Percentiles rank a stretch among this genome's conserved stretches.
Evolutionary conservation across 805 yeast genomes (phyloP).

Genomic region (Ogataea chonburiensis): DNA sequence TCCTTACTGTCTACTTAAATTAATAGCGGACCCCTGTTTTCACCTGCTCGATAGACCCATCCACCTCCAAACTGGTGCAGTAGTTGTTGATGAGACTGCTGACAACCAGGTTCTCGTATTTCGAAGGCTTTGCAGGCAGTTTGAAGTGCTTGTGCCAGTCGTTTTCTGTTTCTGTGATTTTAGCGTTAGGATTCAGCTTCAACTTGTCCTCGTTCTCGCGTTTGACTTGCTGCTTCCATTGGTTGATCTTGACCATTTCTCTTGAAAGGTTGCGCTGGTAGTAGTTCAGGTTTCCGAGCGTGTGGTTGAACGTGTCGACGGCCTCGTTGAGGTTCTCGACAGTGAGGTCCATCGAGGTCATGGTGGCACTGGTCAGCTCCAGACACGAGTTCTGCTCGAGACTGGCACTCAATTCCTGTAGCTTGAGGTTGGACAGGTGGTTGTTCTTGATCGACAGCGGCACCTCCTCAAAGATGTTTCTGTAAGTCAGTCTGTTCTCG

Average conservation of each 20-base stretch:
- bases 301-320: conserved; percentile 73
- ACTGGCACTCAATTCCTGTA: conserved; percentile 26
- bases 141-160: conserved; percentile 62
- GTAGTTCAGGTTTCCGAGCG: conserved; percentile 76
- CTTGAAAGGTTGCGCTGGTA: conserved; percentile 74
- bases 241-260: conserved; percentile 65
- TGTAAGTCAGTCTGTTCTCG: conserved; percentile 57
- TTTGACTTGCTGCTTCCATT: conserved; percentile 71
- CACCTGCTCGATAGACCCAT: conserved; percentile 63
- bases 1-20: conserved; percentile 2
- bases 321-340: conserved; percentile 66
- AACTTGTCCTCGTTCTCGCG: conserved; percentile 62
- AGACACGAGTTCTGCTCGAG: conserved; percentile 28
- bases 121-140: conserved; percentile 71
- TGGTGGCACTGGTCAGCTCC: conserved; percentile 40
- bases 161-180: conserved; percentile 50
- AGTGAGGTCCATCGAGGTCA: conserved; percentile 41
- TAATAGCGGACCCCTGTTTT: conserved; percentile 52
- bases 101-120: conserved; percentile 67
- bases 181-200: conserved; percentile 51
- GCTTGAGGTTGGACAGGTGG: conserved; percentile 48
- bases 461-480: conserved; percentile 69
- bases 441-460: conserved; percentile 66
- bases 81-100: conserved; percentile 67
- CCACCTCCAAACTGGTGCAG: conserved; percentile 69